A percentile compares a stretch with the other conserved stretches of the same genome.
These are phyloP conservation scores for Borovskyia barvae DNA, from an alignment of 208 protist genomes.

Conservation along the genomic window DNA sequence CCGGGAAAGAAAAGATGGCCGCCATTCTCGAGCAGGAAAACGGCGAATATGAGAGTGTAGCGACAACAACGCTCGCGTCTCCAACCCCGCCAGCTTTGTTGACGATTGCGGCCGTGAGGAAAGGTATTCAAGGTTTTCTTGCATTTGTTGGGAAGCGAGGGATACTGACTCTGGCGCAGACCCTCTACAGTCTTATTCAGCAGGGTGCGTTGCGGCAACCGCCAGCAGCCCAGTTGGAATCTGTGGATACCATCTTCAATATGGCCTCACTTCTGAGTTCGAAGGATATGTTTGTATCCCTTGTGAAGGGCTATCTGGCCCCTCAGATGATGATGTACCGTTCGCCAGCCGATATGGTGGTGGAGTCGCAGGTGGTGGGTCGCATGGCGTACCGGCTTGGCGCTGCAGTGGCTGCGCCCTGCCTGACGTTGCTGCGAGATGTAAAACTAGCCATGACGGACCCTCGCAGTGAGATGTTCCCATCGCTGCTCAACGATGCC, in stretches of 20 bases:
- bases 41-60: constrained; percentile 21
- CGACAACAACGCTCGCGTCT: constrained; percentile 17
- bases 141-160: constrained; percentile 33
- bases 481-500: background rate
- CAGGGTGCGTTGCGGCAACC: constrained; percentile 9
- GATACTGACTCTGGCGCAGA: constrained; percentile 51
- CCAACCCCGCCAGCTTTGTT: constrained; percentile 24
- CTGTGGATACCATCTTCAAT: constrained; percentile 69
- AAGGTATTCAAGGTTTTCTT: constrained; percentile 62
- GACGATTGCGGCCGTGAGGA: constrained; percentile 36
- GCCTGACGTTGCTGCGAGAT: constrained; percentile 57
- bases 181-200: constrained; percentile 40
- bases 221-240: constrained; percentile 19
- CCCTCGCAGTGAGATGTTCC: background rate
- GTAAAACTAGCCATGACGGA: constrained; percentile 30
- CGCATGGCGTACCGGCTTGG: constrained; percentile 56
- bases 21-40: constrained; percentile 17
- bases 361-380: constrained; percentile 49
- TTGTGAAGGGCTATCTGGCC: constrained; percentile 52
- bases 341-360: constrained; percentile 26
- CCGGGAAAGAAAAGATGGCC: constrained; percentile 10
- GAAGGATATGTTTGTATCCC: constrained; percentile 57
- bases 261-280: constrained; percentile 61
- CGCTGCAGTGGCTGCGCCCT: constrained; percentile 30
- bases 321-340: constrained; percentile 41